Evolutionary conservation across 306 rosid genomes (phyloP), one percentile per base, ranked within the genome.

Genomic region (Betula pendula): DNA sequence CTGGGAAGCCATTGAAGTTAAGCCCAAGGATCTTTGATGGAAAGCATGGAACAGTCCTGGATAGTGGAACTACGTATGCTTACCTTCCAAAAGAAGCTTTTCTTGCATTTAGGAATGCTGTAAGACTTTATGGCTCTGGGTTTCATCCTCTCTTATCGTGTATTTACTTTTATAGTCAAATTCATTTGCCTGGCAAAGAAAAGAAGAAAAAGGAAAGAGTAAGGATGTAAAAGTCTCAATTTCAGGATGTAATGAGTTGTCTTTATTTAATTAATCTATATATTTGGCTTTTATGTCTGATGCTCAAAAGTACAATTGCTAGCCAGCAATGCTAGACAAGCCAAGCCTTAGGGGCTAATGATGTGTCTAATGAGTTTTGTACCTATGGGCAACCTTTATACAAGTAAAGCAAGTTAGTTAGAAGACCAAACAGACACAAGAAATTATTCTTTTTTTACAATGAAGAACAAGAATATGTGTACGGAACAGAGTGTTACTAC

Each of bases 61-160:
- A 96, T 82, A 96, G 99, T 67, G 99, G 99, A 43, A 96, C 99
- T 51, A 96, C 99, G 19, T 96, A 96, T 78, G 92, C 96, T 56
- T 96, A 92, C 89, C 89, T 96, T 47, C 99, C 99, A 50, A 90
- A 83, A 67, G 79, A 73, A 62, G 99, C 87, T 19, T 96, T 91
- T 85, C 58, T 77, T 7, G 96, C 94, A 49, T 91, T 96, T 78
- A 91, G 91, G 80, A 84, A 79, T 75, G 90, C 94, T 71, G 99
- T 96, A 92, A 92, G 99, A 83, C 16, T 66, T n/a, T 38, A 22
- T 38, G 15, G 27, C 47, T 66, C 13, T 33, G 20, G 35, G 27
- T 66, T 66, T 38, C 48, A 35, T 66, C 70, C 19, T 38, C 29
- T 35, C 48, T 17, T 38, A 66, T 38, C 38, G 29, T 17, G 15